Evolutionary conservation across 495 filamentous ascomycete species (phyloP), one percentile per base, ranked within the genome.

Genomic region (Penicillium waksmanii): DNA sequence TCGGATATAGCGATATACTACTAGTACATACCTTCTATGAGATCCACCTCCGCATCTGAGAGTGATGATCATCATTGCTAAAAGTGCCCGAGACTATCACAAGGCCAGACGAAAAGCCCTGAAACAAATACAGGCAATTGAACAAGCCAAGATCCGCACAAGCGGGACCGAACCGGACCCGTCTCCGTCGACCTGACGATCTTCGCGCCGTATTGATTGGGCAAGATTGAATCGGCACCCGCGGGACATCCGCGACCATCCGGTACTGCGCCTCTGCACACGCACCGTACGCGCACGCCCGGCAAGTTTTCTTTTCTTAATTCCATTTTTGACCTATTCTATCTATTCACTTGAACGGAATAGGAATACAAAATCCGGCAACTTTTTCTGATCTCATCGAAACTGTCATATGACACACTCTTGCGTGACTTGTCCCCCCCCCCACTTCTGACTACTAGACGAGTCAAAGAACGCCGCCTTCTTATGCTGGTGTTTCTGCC

Each of bases 231-330:
- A 35, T 55, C 60, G 47, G 56, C 60, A 74, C 71, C 71, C 42
- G 42, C 42, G 36, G 36, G 11, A 13, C 42, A 17, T 44, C 42
- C 71, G 71, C 66, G 62, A 21, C 33, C 69, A 69, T 74, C 71
- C 71, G 71, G 58, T 18, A 19, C n/a, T 44, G 8, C 15, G 18
- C 21, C 33, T 58, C 57, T 31, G 40, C 10, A 58, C 63, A 65
- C 63, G 63, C 63, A 65, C 63, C 44, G 51, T 51, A 27, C 11
- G 12, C 35, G 35, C 55, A 65, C 62, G 51, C 3, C 18, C 27
- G 51, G 19, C 21, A 44, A 18, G 15, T 23, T 47, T 5, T 17
- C 42, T 55, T 47, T 21, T 38, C 11, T 38, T n/a, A 38, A 4
- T n/a, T n/a, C 36, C 36, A n/a, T 13, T 38, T 38, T 13, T 38